These are phyloP conservation scores for Massospora cicadina DNA, from an alignment of 371 early-diverging fungal species.

Conservation along the genomic window DNA sequence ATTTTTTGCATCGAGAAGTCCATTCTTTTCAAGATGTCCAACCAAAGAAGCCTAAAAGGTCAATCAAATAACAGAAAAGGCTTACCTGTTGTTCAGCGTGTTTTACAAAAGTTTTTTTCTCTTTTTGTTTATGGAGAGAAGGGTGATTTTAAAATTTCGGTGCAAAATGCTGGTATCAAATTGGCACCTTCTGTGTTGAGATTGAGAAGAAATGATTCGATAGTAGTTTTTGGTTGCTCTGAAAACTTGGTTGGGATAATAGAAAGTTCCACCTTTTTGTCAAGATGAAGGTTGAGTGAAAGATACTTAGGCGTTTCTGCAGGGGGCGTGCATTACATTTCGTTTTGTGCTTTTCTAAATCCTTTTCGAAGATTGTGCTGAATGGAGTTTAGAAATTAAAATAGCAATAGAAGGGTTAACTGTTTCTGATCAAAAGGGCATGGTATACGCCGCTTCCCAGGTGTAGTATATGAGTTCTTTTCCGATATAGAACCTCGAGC, in stretches of 20 bases:
- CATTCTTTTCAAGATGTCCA: conserved; percentile 45
- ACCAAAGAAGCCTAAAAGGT: conserved; percentile 42
- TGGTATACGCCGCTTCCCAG: conserved; percentile 29
- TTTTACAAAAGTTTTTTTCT: conserved; percentile 26
- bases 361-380: conserved; percentile 43
- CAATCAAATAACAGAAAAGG: neutral
- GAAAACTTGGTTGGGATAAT: conserved; percentile 12
- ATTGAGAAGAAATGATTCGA: conserved; percentile 23
- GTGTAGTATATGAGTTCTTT: conserved; percentile 11
- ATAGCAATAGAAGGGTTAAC: conserved; percentile 19
- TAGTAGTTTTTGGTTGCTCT: conserved; percentile 6
- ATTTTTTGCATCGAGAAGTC: conserved; percentile 31
- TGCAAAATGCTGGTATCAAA: conserved; percentile 23
- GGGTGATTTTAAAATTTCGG: conserved; percentile 25
- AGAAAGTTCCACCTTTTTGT: conserved; percentile 22
- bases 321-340: conserved; percentile 53
- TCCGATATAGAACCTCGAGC: neutral
- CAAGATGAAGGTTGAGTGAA: conserved; percentile 34
- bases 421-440: conserved; percentile 70
- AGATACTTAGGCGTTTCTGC: conserved; percentile 22
- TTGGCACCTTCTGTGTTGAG: conserved; percentile 20
- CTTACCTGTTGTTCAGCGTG: conserved; percentile 48
- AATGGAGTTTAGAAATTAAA: neutral
- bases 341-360: conserved; percentile 43
- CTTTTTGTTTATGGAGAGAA: conserved; percentile 15